A percentile compares a stretch with the other conserved stretches of the same genome.
These are phyloP conservation scores for Neurospora sp. DNA, from an alignment of 2,329 filamentous ascomycete genomes.

Conservation along the genomic window DNA sequence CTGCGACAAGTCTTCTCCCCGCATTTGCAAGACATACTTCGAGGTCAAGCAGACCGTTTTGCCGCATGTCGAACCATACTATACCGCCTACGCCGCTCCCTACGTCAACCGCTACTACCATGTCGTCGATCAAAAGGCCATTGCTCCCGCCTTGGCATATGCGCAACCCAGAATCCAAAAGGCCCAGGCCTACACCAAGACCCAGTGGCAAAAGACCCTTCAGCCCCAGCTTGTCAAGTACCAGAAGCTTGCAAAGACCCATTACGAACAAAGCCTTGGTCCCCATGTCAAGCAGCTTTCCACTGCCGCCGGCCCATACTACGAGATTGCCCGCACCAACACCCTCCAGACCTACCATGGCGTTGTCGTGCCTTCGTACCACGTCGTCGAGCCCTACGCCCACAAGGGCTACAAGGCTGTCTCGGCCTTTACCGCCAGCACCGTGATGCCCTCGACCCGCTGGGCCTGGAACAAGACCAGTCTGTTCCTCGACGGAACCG, in stretches of 20 bases:
- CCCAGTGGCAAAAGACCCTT: conserved; percentile 70
- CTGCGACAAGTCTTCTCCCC: conserved; percentile 60
- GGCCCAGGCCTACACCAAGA: conserved; percentile 53
- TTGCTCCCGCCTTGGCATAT: conserved; percentile 64
- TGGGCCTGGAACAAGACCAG: conserved; percentile 62
- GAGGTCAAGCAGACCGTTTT: conserved; percentile 50
- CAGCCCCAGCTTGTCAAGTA: conserved; percentile 64
- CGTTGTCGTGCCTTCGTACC: conserved; percentile 66
- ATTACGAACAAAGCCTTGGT: conserved; percentile 63
- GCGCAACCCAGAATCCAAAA: conserved; percentile 64
- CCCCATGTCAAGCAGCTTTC: conserved; percentile 61
- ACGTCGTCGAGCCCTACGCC: conserved; percentile 64
- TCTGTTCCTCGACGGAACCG: conserved; percentile 61
- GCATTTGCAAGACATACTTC: conserved; percentile 77
- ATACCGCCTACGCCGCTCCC: conserved; percentile 71
- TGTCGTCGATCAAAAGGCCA: conserved; percentile 50
- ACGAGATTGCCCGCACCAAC: conserved; percentile 52
- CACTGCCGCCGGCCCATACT: conserved; percentile 59
- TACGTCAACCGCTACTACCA: conserved; percentile 76
- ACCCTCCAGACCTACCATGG: conserved; percentile 61
- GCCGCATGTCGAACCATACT: conserved; percentile 78
- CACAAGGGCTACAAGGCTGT: conserved; percentile 57
- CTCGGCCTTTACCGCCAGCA: conserved; percentile 57
- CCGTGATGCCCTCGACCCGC: conserved; percentile 61
- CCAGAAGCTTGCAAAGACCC: conserved; percentile 47